Percentiles rank a stretch among this genome's conserved stretches.
phyloP scores from a whole-genome alignment of 2,329 filamentous ascomycete genomes.

The Clonostachys sp. region DNA sequence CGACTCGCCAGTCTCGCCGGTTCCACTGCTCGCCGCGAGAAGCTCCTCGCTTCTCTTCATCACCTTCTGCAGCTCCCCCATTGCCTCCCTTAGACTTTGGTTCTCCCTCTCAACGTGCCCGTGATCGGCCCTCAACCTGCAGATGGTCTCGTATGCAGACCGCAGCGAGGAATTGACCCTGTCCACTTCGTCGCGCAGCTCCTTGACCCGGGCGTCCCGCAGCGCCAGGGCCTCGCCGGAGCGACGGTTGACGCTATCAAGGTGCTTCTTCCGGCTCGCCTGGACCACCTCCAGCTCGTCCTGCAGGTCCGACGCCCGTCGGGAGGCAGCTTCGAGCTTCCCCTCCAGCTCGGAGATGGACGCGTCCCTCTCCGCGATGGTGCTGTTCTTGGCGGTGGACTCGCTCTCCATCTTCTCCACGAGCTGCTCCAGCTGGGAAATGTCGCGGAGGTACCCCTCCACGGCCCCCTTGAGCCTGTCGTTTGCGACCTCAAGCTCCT shows the following conservation, averaged over 20 bases:
- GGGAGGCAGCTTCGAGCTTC: slow-evolving; percentile 33
- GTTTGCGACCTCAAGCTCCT: slow-evolving; percentile 44
- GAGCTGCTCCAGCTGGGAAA: slow-evolving; percentile 46
- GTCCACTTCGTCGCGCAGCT: slow-evolving; percentile 44
- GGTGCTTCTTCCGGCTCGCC: slow-evolving; percentile 20
- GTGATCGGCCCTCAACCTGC: slow-evolving; percentile 40
- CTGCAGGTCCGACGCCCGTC: slow-evolving; percentile 29
- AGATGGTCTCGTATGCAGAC: slow-evolving; percentile 39
- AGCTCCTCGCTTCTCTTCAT: slow-evolving; percentile 40
- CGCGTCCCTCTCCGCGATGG: slow-evolving; percentile 25
- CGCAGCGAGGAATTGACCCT: slow-evolving; percentile 38
- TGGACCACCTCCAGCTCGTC: slow-evolving; percentile 30
- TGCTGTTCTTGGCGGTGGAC: slow-evolving; percentile 13
- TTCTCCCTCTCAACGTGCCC: slow-evolving; percentile 29
- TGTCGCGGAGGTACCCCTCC: slow-evolving; percentile 47
- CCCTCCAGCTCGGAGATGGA: slow-evolving; percentile 35
- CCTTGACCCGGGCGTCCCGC: slow-evolving; percentile 42
- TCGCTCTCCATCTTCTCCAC: slow-evolving; percentile 41
- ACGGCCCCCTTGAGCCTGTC: slow-evolving; percentile 46
- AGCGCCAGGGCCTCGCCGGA: slow-evolving; percentile 44
- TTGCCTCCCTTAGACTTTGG: slow-evolving; percentile 31
- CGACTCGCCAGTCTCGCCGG: neutral
- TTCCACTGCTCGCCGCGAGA: neutral
- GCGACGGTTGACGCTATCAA: slow-evolving; percentile 27
- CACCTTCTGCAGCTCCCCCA: slow-evolving; percentile 45